Conservation (phyloP, 441 rosid species). For the Croton laevigatus region DNA sequence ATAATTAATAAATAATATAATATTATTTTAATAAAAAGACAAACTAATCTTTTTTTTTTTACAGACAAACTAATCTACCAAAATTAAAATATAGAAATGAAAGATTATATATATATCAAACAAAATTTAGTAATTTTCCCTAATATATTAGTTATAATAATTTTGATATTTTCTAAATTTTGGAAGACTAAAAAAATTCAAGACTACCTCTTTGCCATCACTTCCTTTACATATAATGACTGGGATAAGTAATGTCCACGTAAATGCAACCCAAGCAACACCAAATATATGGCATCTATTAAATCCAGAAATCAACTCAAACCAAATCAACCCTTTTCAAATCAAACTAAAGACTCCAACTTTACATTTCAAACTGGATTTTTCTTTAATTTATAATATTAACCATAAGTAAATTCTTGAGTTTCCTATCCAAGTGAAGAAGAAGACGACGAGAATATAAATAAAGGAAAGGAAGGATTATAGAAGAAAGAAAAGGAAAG, state of each 20-base stretch:
- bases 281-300: conserved; percentile 30
- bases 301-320: not conserved
- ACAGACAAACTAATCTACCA: too few species aligned
- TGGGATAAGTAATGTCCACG: conserved; percentile 51
- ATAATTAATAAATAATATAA: too few species aligned
- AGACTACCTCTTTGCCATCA: not conserved
- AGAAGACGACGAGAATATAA: not conserved
- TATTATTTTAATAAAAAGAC: too few species aligned
- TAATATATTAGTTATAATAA: not conserved
- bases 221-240: not conserved
- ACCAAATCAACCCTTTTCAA: not conserved
- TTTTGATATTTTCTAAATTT: not conserved
- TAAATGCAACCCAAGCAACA: conserved; percentile 37
- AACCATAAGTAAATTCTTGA: not conserved
- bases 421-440: conserved; percentile 2
- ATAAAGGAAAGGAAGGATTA: not conserved
- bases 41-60: too few species aligned
- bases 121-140: too few species aligned
- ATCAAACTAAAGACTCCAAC: not conserved
- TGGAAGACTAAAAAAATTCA: too few species aligned
- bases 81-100: too few species aligned
- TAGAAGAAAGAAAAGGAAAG: not conserved
- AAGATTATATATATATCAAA: too few species aligned
- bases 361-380: not conserved
- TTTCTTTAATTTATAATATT: not conserved